Evolutionary conservation across 2,329 filamentous ascomycete species (phyloP).

Genomic region (Sporothrix protearum): DNA sequence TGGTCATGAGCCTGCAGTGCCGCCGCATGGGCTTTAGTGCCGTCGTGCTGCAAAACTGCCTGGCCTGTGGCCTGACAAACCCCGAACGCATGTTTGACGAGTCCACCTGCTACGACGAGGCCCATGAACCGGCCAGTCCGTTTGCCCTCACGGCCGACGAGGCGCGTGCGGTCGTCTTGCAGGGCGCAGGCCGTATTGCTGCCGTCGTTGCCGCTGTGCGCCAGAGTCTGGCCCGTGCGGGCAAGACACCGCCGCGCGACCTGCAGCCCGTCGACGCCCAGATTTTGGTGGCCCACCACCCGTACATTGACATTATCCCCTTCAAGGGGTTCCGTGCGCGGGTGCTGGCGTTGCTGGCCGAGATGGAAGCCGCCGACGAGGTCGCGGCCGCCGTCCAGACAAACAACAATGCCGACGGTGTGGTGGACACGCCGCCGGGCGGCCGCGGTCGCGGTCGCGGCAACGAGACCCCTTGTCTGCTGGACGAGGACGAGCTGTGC

Average conservation of each 20-base stretch:
- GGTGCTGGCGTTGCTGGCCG: slow-evolving; percentile 30
- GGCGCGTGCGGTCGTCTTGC: slow-evolving; percentile 30
- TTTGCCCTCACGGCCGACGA: slow-evolving; percentile 33
- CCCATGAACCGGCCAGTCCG: slow-evolving; percentile 32
- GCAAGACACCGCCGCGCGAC: slow-evolving; percentile 30
- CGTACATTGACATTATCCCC: slow-evolving; percentile 39
- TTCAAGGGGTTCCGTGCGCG: slow-evolving; percentile 36
- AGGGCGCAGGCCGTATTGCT: slow-evolving; percentile 30
- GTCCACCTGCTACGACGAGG: slow-evolving; percentile 23
- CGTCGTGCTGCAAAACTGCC: slow-evolving; percentile 39
- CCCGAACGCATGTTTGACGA: slow-evolving; percentile 31
- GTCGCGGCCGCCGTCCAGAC: not conserved
- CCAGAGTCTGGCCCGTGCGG: slow-evolving; percentile 29
- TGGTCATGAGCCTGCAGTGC: slow-evolving; percentile 27
- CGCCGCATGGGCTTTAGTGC: slow-evolving; percentile 34
- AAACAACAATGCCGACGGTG: not conserved
- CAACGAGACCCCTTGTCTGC: slow-evolving; percentile 18
- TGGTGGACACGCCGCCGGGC: not conserved
- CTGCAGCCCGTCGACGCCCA: slow-evolving; percentile 36
- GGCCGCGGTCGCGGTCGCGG: not conserved
- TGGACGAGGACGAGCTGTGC: slow-evolving; percentile 40
- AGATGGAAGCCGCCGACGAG: slow-evolving; percentile 24
- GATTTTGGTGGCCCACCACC: slow-evolving; percentile 37
- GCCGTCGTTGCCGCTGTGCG: slow-evolving; percentile 28
- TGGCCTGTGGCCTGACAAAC: slow-evolving; percentile 35